These are phyloP conservation scores for Carex kokanica DNA, from an alignment of 176 grass and related monocot species.

Conservation along the genomic window DNA sequence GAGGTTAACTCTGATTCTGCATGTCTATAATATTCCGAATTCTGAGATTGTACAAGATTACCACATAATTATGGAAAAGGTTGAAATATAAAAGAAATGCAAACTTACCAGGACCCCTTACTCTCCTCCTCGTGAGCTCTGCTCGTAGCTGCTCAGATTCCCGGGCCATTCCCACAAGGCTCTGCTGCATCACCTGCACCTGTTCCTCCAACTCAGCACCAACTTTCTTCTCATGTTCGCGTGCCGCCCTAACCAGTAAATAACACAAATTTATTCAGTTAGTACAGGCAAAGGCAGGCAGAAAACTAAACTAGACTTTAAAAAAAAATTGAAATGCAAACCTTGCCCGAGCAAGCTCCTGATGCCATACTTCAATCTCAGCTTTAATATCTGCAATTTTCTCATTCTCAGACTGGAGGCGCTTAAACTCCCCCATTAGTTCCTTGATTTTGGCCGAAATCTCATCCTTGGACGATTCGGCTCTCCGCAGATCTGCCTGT, in stretches of 20 bases:
- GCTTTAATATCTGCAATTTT: conserved; percentile 27
- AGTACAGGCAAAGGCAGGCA: background rate
- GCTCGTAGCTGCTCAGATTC: conserved; percentile 38
- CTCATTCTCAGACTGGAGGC: conserved; percentile 33
- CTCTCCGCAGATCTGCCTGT: conserved; percentile 24
- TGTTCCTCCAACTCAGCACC: conserved; percentile 37
- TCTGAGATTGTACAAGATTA: background rate
- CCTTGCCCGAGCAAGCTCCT: conserved; percentile 38
- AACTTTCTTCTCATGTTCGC: conserved; percentile 39
- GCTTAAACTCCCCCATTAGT: conserved; percentile 35
- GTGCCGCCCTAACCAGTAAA: conserved; percentile 19
- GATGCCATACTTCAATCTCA: conserved; percentile 30
- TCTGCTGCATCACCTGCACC: conserved; percentile 42
- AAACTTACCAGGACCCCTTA: conserved; percentile 29
- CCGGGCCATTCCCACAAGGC: conserved; percentile 37
- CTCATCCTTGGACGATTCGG: conserved; percentile 27
- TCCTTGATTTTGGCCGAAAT: conserved; percentile 32
- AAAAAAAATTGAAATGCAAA: conserved; percentile 23
- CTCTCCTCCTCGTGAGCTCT: conserved; percentile 37
- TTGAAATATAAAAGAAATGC: conserved; percentile 1
- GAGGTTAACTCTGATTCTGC: background rate
- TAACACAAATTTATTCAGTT: background rate
- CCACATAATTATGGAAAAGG: background rate
- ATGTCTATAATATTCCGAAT: background rate
- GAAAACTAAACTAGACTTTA: background rate